Conservation (phyloP, 1,284 basidiomycete genomes). For the Heterobasidion parviporum region DNA sequence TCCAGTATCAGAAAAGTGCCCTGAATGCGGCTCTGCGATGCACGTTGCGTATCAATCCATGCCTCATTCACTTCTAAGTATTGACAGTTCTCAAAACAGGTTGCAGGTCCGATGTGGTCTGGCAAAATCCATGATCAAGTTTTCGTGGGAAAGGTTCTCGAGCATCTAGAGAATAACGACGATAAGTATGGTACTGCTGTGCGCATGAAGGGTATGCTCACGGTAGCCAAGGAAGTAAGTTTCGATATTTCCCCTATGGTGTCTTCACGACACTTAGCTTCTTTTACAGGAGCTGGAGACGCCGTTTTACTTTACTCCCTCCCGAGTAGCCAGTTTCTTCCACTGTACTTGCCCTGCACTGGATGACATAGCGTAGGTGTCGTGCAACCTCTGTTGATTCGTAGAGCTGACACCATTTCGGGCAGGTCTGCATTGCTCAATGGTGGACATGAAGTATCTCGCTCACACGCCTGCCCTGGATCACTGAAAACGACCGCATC, state of each 20-base stretch:
- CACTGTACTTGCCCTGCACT: slow-evolving; percentile 77
- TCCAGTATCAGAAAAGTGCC: slow-evolving; percentile 58
- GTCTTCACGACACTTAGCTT: not conserved
- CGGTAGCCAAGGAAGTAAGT: slow-evolving; percentile 77
- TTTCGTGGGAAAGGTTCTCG: slow-evolving; percentile 74
- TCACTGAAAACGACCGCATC: slow-evolving; percentile 89
- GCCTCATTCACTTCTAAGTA: not conserved
- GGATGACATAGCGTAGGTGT: slow-evolving; percentile 63
- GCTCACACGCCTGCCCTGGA: slow-evolving; percentile 85
- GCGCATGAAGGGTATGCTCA: slow-evolving; percentile 95
- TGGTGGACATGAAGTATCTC: slow-evolving; percentile 77
- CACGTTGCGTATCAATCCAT: slow-evolving; percentile 45
- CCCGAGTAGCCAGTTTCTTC: slow-evolving; percentile 75
- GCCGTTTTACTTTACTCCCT: slow-evolving; percentile 91
- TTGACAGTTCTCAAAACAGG: slow-evolving; percentile 26
- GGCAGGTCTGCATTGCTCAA: slow-evolving; percentile 81
- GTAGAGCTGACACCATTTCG: not conserved
- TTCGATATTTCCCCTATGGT: not conserved
- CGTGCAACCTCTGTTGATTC: not conserved
- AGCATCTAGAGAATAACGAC: slow-evolving; percentile 57
- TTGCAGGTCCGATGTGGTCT: slow-evolving; percentile 96
- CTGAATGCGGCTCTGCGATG: slow-evolving; percentile 72
- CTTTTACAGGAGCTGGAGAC: slow-evolving; percentile 60
- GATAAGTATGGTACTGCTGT: slow-evolving; percentile 70
- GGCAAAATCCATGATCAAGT: slow-evolving; percentile 75